phyloP scores from a whole-genome alignment of 768 basidiomycete genomes.

The Fomitopsis pulvina region DNA sequence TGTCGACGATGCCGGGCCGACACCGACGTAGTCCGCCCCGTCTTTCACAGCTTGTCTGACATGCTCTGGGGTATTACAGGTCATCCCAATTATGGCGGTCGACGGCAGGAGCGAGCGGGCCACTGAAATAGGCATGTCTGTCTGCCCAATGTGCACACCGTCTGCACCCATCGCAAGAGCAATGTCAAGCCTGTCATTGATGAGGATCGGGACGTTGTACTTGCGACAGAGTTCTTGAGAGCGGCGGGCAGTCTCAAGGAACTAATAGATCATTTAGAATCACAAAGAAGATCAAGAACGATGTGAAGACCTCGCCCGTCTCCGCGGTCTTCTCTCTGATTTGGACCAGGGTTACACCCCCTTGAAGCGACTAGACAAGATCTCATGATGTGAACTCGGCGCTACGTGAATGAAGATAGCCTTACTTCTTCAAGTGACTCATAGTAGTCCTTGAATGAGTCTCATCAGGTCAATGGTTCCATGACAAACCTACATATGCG shows the following conservation, averaged over 20 bases:
- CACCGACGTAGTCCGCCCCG: conserved; percentile 80
- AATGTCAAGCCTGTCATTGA: conserved; percentile 87
- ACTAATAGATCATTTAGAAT: too few relatives aligned
- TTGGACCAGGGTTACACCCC: conserved; percentile 88
- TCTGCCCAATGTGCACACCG: conserved; percentile 88
- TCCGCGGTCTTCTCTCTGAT: conserved; percentile 81
- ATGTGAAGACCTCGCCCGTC: conserved; percentile 61
- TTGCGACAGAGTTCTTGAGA: conserved; percentile 68
- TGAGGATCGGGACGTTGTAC: conserved; percentile 76
- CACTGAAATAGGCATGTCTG: conserved; percentile 66
- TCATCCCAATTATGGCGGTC: conserved; percentile 72
- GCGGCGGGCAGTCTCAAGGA: conserved; percentile 63
- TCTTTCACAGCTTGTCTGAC: conserved; percentile 53
- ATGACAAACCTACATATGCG: conserved; percentile 6
- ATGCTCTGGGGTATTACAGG: conserved; percentile 64
- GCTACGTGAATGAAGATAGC: not conserved
- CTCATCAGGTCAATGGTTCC: not conserved
- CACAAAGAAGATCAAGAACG: not conserved
- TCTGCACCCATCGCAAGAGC: conserved; percentile 69
- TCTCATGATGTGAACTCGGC: not conserved
- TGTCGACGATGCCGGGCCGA: conserved; percentile 82
- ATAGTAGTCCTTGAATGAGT: conserved; percentile 47
- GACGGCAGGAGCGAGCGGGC: conserved; percentile 65
- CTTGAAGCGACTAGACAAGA: conserved; percentile 56
- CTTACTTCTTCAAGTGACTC: conserved; percentile 69